These are phyloP conservation scores for Glonium stellatum DNA, from an alignment of 495 filamentous ascomycete species.

Conservation along the genomic window DNA sequence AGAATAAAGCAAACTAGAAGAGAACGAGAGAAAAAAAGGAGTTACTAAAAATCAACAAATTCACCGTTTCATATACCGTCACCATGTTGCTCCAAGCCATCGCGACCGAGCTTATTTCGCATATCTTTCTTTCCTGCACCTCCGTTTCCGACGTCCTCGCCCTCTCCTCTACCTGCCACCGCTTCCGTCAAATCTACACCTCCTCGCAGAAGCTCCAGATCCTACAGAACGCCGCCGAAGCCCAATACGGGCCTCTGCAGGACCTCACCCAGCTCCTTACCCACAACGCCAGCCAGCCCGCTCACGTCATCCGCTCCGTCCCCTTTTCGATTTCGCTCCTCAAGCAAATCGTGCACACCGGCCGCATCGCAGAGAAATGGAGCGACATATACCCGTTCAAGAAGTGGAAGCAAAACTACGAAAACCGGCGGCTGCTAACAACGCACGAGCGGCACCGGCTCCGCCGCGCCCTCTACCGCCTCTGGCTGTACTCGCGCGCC, in stretches of 20 bases:
- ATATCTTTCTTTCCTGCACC: constrained; percentile 51
- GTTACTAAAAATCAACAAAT: not conserved
- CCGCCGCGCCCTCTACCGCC: constrained; percentile 60
- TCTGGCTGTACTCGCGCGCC: constrained; percentile 59
- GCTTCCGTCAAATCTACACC: constrained; percentile 48
- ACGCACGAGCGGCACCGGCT: constrained; percentile 50
- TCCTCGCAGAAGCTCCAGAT: constrained; percentile 48
- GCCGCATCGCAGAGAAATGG: constrained; percentile 56
- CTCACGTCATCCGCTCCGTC: constrained; percentile 44
- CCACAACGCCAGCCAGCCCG: constrained; percentile 50
- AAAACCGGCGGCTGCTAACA: constrained; percentile 56
- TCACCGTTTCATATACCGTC: constrained; percentile 8
- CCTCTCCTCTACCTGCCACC: constrained; percentile 48
- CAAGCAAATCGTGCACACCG: constrained; percentile 51
- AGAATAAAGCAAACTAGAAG: constrained; percentile 19
- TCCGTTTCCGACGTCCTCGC: constrained; percentile 48
- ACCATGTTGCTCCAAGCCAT: constrained; percentile 47
- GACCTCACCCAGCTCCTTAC: constrained; percentile 56
- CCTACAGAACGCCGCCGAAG: constrained; percentile 46
- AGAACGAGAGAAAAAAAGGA: constrained; percentile 10
- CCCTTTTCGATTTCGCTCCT: constrained; percentile 50
- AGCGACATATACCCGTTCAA: constrained; percentile 60
- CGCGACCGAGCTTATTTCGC: constrained; percentile 56
- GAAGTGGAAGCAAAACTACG: constrained; percentile 55
- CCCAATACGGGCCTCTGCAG: constrained; percentile 55